phyloP scores from a whole-genome alignment of 2,329 filamentous ascomycete genomes.

The Mariannaea sp. region DNA sequence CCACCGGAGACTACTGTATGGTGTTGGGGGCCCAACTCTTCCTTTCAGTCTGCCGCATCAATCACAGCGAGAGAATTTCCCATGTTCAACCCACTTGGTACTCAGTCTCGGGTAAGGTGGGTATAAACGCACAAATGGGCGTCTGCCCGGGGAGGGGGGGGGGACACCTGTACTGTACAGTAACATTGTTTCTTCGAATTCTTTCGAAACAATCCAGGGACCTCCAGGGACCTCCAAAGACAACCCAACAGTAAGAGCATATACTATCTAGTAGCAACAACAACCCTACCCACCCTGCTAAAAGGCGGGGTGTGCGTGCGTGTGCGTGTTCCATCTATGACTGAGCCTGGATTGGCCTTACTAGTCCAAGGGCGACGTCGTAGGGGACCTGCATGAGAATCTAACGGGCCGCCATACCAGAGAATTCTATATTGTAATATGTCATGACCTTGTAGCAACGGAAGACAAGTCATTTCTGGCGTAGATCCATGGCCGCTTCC shows the following conservation, averaged over 20 bases:
- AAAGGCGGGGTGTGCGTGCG: not conserved
- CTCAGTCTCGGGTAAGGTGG: slow-evolving; percentile 14
- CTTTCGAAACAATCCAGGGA: slow-evolving; percentile 5
- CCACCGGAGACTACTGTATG: no score
- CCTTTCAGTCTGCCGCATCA: slow-evolving; percentile 30
- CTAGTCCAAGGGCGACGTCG: slow-evolving; percentile 29
- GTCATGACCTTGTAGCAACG: slow-evolving; percentile 8
- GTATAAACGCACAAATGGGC: slow-evolving; percentile 40
- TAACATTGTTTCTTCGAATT: not conserved
- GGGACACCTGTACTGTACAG: not conserved
- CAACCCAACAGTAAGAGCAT: no score
- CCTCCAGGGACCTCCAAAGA: no score
- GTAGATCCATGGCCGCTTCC: slow-evolving; percentile 23
- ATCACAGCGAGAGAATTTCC: slow-evolving; percentile 26
- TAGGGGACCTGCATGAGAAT: slow-evolving; percentile 26
- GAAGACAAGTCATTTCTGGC: slow-evolving; percentile 23
- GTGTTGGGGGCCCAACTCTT: no score
- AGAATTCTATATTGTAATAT: not conserved
- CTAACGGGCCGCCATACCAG: slow-evolving; percentile 12
- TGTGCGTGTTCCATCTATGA: no score
- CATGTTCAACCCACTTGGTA: slow-evolving; percentile 9
- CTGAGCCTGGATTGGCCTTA: slow-evolving; percentile 14
- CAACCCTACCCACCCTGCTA: not conserved
- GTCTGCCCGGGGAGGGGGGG: not conserved
- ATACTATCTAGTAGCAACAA: no score